Conservation (phyloP, 768 basidiomycete species). For the Favolaschia claudopus region DNA sequence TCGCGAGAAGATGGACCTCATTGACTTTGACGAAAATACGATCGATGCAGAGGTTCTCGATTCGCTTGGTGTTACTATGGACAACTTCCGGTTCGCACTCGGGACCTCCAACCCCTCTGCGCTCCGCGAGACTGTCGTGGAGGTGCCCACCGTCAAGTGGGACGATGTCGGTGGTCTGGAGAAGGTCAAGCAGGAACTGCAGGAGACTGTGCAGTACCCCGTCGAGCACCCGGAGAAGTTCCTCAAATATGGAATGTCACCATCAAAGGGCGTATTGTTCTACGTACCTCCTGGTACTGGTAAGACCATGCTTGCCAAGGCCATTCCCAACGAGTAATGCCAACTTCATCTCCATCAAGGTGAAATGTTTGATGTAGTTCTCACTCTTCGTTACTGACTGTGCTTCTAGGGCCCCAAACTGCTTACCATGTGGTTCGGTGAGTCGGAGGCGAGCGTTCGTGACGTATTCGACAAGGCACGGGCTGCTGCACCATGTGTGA, state of each 20-base stretch:
- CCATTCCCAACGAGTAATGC: too few relatives aligned
- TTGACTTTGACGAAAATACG: conserved; percentile 95
- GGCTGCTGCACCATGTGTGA: too few relatives aligned
- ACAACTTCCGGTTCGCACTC: too few relatives aligned
- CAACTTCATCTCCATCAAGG: too few relatives aligned
- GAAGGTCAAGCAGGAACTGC: conserved; percentile 98
- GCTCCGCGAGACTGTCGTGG: conserved; percentile 97
- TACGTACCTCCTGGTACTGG: conserved; percentile 99
- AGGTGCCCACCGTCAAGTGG: too few relatives aligned
- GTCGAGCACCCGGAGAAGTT: too few relatives aligned
- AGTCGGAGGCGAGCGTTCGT: too few relatives aligned
- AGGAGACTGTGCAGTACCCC: too few relatives aligned
- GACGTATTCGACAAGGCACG: too few relatives aligned
- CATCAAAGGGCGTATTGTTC: conserved; percentile 98
- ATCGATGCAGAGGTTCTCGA: conserved; percentile 99
- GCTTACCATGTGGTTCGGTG: conserved; percentile 97
- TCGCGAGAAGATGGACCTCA: conserved; percentile 99
- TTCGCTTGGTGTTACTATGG: conserved; percentile 97
- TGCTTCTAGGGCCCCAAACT: conserved; percentile 83
- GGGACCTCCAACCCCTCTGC: conserved; percentile 98
- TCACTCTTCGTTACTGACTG: conserved; percentile 19
- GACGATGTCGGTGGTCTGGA: conserved; percentile 99
- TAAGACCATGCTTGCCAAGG: conserved; percentile 98
- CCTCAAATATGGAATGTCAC: too few relatives aligned
- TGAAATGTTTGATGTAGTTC: conserved; percentile 24